Evolutionary conservation across 2,329 filamentous ascomycete species (phyloP).

Genomic region (Claviceps spartinae): DNA sequence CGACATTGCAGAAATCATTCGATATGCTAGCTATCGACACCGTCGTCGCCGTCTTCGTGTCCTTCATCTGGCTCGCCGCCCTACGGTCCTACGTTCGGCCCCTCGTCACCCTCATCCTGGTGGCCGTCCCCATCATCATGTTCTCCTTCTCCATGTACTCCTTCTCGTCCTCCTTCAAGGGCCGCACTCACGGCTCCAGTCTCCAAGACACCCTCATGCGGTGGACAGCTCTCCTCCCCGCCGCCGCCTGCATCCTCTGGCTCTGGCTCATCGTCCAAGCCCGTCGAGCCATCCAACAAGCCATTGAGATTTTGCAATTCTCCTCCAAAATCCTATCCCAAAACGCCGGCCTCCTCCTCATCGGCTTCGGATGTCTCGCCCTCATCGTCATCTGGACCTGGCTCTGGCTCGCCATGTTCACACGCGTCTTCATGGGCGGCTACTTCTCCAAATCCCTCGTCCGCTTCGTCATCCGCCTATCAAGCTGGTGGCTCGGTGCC

Average conservation of each 20-base stretch:
- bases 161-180: slow-evolving; percentile 78
- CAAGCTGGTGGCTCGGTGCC: slow-evolving; percentile 89
- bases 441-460: slow-evolving; percentile 53
- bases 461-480: slow-evolving; percentile 67
- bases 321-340: slow-evolving; percentile 75
- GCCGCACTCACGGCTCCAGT: slow-evolving; percentile 56
- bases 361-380: slow-evolving; percentile 68
- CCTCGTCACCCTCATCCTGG: slow-evolving; percentile 66
- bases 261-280: slow-evolving; percentile 70
- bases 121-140: slow-evolving; percentile 75
- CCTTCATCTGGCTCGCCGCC: slow-evolving; percentile 78
- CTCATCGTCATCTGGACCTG: slow-evolving; percentile 82
- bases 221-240: slow-evolving; percentile 68
- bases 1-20: slow-evolving; percentile 72
- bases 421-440: slow-evolving; percentile 85
- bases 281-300: slow-evolving; percentile 66
- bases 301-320: slow-evolving; percentile 84
- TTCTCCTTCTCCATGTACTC: slow-evolving; percentile 86
- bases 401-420: slow-evolving; percentile 95
- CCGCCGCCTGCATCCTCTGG: slow-evolving; percentile 62
- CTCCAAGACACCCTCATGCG: slow-evolving; percentile 85
- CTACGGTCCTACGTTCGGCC: slow-evolving; percentile 76
- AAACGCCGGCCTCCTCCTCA: slow-evolving; percentile 66
- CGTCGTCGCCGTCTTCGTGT: slow-evolving; percentile 75
- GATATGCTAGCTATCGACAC: slow-evolving; percentile 86